Percentiles rank a stretch among this genome's conserved stretches.
Evolutionary conservation across 73 alveolate genomes (phyloP).

Genomic region (Paramecium biaurelia): DNA sequence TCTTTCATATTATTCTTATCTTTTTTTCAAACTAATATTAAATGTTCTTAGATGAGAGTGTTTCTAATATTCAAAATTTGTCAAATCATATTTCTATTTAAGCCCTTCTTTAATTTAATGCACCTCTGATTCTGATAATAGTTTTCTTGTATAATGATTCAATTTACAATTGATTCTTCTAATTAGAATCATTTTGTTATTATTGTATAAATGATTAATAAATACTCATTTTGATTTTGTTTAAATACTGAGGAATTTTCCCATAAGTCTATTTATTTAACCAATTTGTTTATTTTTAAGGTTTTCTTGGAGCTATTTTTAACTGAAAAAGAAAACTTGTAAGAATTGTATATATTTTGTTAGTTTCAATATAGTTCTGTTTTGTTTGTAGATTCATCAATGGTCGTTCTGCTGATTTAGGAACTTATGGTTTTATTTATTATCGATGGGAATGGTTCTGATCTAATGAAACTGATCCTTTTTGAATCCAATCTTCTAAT

Average conservation of each 20-base stretch:
- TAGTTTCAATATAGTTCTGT: conserved; percentile 68
- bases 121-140: conserved; percentile 65
- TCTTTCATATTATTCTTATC: neutral
- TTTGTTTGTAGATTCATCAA: conserved; percentile 63
- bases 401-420: conserved; percentile 71
- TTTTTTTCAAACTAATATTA: conserved; percentile 67
- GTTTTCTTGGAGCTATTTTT: conserved; percentile 65
- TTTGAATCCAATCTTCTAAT: neutral
- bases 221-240: conserved; percentile 62
- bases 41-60: conserved; percentile 65
- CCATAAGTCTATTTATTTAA: conserved; percentile 67
- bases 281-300: conserved; percentile 25
- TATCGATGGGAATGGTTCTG: neutral
- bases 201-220: conserved; percentile 65
- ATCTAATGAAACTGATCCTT: neutral
- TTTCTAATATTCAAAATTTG: conserved; percentile 61
- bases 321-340: neutral
- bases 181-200: conserved; percentile 54
- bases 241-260: conserved; percentile 66
- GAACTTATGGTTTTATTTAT: conserved; percentile 30
- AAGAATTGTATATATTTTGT: conserved; percentile 67
- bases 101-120: conserved; percentile 67
- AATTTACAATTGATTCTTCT: neutral
- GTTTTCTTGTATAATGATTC: neutral
- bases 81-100: conserved; percentile 64